A percentile compares a stretch with the other conserved stretches of the same genome.
phyloP scores from a whole-genome alignment of 179 eudicot species.

The Silene coronaria region DNA sequence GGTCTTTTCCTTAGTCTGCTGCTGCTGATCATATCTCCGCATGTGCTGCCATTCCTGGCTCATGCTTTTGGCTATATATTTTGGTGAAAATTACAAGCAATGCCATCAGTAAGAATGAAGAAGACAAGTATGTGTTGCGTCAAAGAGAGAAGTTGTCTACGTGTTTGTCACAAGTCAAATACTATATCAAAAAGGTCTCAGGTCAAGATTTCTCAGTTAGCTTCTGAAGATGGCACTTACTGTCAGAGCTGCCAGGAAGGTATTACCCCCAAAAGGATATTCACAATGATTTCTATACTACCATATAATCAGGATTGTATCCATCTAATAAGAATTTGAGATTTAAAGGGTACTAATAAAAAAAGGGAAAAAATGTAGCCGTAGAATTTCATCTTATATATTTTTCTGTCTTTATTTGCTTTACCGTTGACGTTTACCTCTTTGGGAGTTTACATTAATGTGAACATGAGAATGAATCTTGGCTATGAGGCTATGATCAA shows the following conservation, averaged over 20 bases:
- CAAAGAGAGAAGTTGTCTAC: slow-evolving; percentile 62
- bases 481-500: not conserved
- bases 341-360: not conserved
- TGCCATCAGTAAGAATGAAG: slow-evolving; percentile 90
- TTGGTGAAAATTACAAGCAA: slow-evolving; percentile 34
- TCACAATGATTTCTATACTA: not conserved
- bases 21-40: slow-evolving; percentile 26
- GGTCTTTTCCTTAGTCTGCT: slow-evolving; percentile 25
- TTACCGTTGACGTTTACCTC: not conserved
- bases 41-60: slow-evolving; percentile 34
- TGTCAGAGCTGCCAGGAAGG: slow-evolving; percentile 46
- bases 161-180: slow-evolving; percentile 61
- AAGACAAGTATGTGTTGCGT: slow-evolving; percentile 50
- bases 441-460: not conserved
- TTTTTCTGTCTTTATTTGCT: not conserved
- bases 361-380: not conserved
- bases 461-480: not conserved
- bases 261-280: slow-evolving; percentile 21
- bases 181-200: slow-evolving; percentile 59
- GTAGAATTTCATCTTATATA: not conserved
- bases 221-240: slow-evolving; percentile 30
- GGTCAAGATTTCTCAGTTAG: slow-evolving; percentile 37
- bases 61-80: slow-evolving; percentile 36
- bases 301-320: not conserved
- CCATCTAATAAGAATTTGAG: not conserved